phyloP scores from a whole-genome alignment of 495 filamentous ascomycete species.

The Penicillium verhagenii region DNA sequence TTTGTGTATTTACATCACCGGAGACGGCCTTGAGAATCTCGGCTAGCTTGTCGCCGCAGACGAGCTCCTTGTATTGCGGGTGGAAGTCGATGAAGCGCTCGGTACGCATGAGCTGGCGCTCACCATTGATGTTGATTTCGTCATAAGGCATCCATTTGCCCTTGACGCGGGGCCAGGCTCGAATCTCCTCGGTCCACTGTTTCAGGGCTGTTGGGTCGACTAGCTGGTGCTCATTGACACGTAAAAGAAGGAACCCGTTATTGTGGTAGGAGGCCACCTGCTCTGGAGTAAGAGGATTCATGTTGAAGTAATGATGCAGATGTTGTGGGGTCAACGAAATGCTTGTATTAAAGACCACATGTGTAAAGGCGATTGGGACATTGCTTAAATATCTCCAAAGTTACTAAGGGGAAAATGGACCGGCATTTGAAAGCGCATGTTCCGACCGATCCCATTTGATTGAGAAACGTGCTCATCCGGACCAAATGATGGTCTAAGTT shows the following conservation, averaged over 20 bases:
- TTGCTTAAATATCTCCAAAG: background rate
- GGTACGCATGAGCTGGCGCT: constrained; percentile 43
- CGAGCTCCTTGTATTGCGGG: constrained; percentile 30
- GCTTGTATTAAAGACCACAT: background rate
- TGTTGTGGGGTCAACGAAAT: background rate
- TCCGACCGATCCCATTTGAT: background rate
- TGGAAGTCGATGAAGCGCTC: constrained; percentile 46
- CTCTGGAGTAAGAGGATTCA: constrained; percentile 21
- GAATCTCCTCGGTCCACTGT: constrained; percentile 40
- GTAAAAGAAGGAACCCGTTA: constrained; percentile 40
- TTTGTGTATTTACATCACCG: constrained; percentile 17
- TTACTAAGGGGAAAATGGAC: no score
- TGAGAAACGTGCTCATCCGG: background rate
- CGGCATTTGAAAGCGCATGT: background rate
- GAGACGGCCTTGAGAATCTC: constrained; percentile 36
- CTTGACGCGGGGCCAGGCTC: constrained; percentile 36
- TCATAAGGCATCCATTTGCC: constrained; percentile 48
- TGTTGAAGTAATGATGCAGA: background rate
- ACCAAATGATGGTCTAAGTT: background rate
- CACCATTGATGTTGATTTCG: constrained; percentile 40
- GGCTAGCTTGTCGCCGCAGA: constrained; percentile 32
- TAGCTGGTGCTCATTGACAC: constrained; percentile 26
- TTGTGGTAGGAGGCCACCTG: constrained; percentile 35
- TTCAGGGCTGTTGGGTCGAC: constrained; percentile 30
- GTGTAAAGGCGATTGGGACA: background rate